Evolutionary conservation across 371 early-diverging fungal species (phyloP).

Genomic region (Funneliformis caledonium): DNA sequence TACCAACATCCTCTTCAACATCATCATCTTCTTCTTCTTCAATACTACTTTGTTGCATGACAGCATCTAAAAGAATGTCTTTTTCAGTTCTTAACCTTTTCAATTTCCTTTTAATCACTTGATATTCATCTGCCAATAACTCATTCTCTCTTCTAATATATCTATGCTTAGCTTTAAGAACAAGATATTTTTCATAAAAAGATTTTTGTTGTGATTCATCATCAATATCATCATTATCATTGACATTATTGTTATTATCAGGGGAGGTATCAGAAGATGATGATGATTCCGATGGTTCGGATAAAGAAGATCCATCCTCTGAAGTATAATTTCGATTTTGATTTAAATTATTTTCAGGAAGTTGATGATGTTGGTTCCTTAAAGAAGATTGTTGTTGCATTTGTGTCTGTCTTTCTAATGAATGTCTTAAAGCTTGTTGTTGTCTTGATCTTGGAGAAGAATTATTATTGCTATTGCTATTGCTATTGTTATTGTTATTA

Average conservation of each 20-base stretch:
- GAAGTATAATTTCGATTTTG: constrained; percentile 16
- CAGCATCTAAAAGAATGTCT: constrained; percentile 39
- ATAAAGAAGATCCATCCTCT: constrained; percentile 7
- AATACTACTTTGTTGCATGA: constrained; percentile 16
- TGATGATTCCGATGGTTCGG: neutral
- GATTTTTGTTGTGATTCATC: neutral
- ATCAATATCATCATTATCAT: neutral
- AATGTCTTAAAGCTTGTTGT: neutral
- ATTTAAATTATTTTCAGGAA: neutral
- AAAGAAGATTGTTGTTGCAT: constrained; percentile 8
- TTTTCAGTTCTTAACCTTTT: constrained; percentile 39
- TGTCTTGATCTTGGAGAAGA: constrained; percentile 19
- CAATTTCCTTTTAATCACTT: constrained; percentile 32
- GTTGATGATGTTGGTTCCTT: neutral
- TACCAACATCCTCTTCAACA: neutral
- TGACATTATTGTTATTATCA: neutral
- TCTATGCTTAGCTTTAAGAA: constrained; percentile 34
- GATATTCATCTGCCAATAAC: constrained; percentile 35
- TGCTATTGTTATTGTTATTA: neutral
- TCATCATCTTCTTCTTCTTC: neutral
- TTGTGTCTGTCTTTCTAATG: neutral
- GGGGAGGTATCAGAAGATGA: neutral
- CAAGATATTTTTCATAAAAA: constrained; percentile 35
- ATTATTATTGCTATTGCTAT: neutral
- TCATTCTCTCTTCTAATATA: constrained; percentile 40